These are phyloP conservation scores for Penicillium sclerotiorum DNA, from an alignment of 2,329 filamentous ascomycete species.

Conservation along the genomic window DNA sequence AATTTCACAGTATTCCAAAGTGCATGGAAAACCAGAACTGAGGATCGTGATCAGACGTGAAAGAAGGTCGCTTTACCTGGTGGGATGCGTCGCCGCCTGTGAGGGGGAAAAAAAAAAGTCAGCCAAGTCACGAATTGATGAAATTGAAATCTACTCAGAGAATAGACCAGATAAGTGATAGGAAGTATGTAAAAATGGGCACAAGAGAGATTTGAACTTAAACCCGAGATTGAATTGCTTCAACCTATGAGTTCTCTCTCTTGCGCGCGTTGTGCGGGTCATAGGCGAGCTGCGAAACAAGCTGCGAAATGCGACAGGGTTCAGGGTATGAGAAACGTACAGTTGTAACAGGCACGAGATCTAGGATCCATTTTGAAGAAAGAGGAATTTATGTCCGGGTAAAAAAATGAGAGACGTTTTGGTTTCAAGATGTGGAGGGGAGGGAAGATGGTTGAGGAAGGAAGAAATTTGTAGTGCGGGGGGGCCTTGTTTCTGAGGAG, in stretches of 20 bases:
- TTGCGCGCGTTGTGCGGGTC: slow-evolving; percentile 14
- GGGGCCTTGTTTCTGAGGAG: slow-evolving; percentile 15
- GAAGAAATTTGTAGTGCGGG: slow-evolving; percentile 27
- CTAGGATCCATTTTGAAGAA: slow-evolving; percentile 52
- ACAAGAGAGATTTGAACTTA: background rate
- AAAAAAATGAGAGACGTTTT: background rate
- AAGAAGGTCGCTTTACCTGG: slow-evolving; percentile 60
- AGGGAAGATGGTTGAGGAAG: slow-evolving; percentile 13
- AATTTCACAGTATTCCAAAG: no score
- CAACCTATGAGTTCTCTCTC: background rate
- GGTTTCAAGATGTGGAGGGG: slow-evolving; percentile 6
- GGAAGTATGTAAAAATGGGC: background rate
- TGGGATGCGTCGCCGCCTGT: slow-evolving; percentile 73
- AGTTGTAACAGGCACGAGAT: slow-evolving; percentile 61
- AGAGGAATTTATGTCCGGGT: slow-evolving; percentile 11
- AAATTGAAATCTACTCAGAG: background rate
- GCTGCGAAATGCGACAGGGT: slow-evolving; percentile 1
- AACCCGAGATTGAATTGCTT: background rate
- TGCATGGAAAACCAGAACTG: background rate
- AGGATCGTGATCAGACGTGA: background rate
- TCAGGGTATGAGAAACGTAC: slow-evolving; percentile 43
- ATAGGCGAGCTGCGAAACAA: slow-evolving; percentile 15
- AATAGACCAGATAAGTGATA: background rate
- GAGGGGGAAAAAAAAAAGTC: slow-evolving; percentile 25
- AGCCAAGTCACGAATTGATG: slow-evolving; percentile 15